Evolutionary conservation across 148 eudicot species (phyloP).

Genomic region (Hydrangea macrophylla): DNA sequence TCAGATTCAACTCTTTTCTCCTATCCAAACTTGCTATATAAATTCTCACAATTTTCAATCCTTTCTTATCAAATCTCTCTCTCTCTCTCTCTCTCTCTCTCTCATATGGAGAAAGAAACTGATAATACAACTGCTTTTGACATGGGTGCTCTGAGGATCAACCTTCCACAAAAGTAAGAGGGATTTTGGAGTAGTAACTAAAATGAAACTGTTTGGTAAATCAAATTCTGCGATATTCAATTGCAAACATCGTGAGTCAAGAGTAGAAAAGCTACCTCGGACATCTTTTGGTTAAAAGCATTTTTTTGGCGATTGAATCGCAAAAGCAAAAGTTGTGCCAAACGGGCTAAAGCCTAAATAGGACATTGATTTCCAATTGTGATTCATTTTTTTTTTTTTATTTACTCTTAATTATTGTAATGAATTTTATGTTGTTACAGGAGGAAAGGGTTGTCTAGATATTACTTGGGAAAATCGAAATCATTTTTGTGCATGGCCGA

Average conservation of each 20-base stretch:
- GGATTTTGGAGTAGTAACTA: background rate
- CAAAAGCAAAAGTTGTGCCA: no score
- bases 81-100: background rate
- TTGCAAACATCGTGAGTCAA: background rate
- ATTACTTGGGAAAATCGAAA: conserved; percentile 20
- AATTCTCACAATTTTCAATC: background rate
- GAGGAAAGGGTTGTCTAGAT: conserved; percentile 28
- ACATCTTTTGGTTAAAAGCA: no score
- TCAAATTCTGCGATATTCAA: background rate
- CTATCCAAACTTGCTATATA: background rate
- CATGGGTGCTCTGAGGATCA: conserved; percentile 21
- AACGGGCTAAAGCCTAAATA: no score
- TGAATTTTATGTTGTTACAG: background rate
- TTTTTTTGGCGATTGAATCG: no score
- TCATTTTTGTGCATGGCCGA: conserved; percentile 14
- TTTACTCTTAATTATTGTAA: no score
- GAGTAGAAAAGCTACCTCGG: no score
- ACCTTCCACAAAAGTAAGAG: conserved; percentile 22
- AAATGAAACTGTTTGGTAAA: background rate
- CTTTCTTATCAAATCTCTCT: no score
- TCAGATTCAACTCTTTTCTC: background rate
- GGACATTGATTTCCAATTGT: no score
- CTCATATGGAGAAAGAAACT: conserved; percentile 15
- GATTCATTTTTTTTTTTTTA: background rate
- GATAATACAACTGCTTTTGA: conserved; percentile 12